Conservation (phyloP, 805 yeast species). For the Naumovozyma dairenensis region DNA sequence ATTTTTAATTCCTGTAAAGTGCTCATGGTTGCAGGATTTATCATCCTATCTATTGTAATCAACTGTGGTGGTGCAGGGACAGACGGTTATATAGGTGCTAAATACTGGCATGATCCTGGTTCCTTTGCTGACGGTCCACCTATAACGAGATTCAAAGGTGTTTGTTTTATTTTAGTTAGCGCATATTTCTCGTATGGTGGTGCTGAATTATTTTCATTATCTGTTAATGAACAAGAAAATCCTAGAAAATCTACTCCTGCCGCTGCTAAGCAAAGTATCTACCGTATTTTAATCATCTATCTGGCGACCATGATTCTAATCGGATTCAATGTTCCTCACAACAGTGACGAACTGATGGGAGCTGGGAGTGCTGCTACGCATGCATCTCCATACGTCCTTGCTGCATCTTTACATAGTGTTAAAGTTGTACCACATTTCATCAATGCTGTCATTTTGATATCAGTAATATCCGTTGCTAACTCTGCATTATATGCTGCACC, state of each 20-base stretch:
- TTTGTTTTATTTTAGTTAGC: slow-evolving; percentile 54
- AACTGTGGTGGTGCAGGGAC: slow-evolving; percentile 50
- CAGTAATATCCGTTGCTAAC: slow-evolving; percentile 70
- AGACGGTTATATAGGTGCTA: slow-evolving; percentile 49
- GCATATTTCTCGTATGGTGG: slow-evolving; percentile 61
- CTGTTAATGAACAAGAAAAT: slow-evolving; percentile 58
- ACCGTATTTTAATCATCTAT: slow-evolving; percentile 53
- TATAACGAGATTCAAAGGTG: slow-evolving; percentile 45
- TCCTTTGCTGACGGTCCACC: slow-evolving; percentile 26
- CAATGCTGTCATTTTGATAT: slow-evolving; percentile 63
- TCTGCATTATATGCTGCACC: slow-evolving; percentile 66
- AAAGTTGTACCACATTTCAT: slow-evolving; percentile 60
- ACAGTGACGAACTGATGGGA: slow-evolving; percentile 41
- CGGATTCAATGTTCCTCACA: slow-evolving; percentile 52
- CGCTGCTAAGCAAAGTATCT: slow-evolving; percentile 57
- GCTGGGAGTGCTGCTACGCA: slow-evolving; percentile 40
- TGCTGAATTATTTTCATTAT: slow-evolving; percentile 54
- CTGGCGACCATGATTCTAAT: slow-evolving; percentile 43
- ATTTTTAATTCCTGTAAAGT: slow-evolving; percentile 46
- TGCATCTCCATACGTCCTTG: slow-evolving; percentile 72
- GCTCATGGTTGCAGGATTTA: slow-evolving; percentile 48
- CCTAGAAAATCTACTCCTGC: slow-evolving; percentile 50
- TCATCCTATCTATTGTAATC: slow-evolving; percentile 44
- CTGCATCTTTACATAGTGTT: slow-evolving; percentile 52
- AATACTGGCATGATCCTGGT: slow-evolving; percentile 54